Evolutionary conservation across 164 flowering plant species (phyloP).

Genomic region (Chimonanthus praecox): DNA sequence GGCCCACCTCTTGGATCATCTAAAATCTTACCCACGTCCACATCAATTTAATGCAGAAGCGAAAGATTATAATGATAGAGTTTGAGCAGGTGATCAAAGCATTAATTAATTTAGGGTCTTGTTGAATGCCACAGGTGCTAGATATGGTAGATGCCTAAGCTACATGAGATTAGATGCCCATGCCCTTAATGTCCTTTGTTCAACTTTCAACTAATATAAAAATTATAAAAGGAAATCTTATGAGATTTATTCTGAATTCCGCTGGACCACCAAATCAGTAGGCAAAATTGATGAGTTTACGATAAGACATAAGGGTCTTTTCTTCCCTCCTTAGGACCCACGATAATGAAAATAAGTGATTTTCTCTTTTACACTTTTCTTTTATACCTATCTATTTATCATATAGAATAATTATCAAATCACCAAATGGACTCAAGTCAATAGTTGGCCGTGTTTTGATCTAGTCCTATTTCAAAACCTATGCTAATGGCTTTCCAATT

Average conservation of each 20-base stretch:
- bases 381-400: too few relatives aligned
- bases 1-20: conserved; percentile 12
- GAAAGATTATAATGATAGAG: neutral
- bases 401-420: too few relatives aligned
- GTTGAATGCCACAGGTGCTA: neutral
- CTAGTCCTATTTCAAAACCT: too few relatives aligned
- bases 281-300: neutral
- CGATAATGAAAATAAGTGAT: too few relatives aligned
- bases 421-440: too few relatives aligned
- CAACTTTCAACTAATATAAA: neutral
- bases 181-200: neutral
- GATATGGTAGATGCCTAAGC: neutral
- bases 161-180: neutral
- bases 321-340: too few relatives aligned
- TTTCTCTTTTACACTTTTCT: too few relatives aligned
- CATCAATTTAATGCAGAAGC: conserved; percentile 16
- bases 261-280: neutral
- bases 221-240: neutral
- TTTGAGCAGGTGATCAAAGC: neutral
- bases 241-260: neutral
- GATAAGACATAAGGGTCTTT: too few relatives aligned
- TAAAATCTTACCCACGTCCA: conserved; percentile 32
- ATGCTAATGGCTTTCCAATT: too few relatives aligned
- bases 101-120: neutral
- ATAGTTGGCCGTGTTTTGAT: too few relatives aligned